Evolutionary conservation across 768 basidiomycete genomes (phyloP).

Genomic region (Phallus indusiatus): DNA sequence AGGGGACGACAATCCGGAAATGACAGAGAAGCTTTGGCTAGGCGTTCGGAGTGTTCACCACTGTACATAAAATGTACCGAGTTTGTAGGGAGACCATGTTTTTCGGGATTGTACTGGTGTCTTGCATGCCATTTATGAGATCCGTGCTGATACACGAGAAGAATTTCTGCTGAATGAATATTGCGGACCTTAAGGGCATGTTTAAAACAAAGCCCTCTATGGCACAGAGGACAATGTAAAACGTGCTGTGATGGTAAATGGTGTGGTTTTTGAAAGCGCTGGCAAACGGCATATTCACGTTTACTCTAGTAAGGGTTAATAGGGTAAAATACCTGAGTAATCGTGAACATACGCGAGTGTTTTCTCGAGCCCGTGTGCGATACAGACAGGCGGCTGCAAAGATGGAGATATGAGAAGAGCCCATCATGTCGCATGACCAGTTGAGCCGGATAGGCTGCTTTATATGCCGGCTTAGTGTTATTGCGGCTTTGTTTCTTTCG

Average conservation of each 20-base stretch:
- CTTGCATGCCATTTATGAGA: constrained; percentile 24
- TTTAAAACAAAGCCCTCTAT: constrained; percentile 25
- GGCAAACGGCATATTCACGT: constrained; percentile 11
- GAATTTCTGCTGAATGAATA: constrained; percentile 28
- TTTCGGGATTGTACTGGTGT: not conserved
- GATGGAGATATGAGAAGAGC: not conserved
- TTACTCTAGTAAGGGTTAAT: not conserved
- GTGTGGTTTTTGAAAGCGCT: constrained; percentile 15
- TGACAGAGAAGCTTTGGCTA: not conserved
- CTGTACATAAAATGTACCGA: not conserved
- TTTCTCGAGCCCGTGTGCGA: not conserved
- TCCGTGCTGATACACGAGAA: constrained; percentile 17
- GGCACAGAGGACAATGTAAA: constrained; percentile 30
- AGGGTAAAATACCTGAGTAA: not conserved
- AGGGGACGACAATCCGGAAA: not conserved
- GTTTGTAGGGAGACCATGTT: not conserved
- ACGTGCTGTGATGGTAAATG: constrained; percentile 26
- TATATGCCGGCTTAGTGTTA: constrained; percentile 9
- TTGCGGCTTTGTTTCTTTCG: constrained; percentile 31
- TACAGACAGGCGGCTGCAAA: constrained; percentile 8
- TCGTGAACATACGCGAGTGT: not conserved
- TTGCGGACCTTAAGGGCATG: constrained; percentile 25
- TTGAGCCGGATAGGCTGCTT: not conserved
- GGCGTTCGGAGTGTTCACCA: not conserved
- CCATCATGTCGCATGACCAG: not conserved